A percentile compares a stretch with the other conserved stretches of the same genome.
These are phyloP conservation scores for Rhodomyrtus tomentosa DNA, from an alignment of 345 rosid genomes.

Conservation along the genomic window DNA sequence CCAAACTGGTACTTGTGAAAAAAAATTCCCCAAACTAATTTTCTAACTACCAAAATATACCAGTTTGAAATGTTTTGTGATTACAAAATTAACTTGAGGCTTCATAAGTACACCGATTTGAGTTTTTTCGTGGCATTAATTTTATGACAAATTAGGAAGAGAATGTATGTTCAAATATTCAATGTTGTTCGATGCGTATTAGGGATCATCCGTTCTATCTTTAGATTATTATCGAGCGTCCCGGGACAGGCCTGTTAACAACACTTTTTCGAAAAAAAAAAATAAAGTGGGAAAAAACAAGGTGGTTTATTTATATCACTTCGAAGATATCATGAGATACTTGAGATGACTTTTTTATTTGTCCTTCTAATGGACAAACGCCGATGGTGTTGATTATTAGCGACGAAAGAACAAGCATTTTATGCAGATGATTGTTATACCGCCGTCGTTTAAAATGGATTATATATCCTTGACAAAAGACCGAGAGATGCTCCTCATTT, in stretches of 20 bases:
- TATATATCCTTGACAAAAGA: not conserved
- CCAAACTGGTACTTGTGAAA: no score
- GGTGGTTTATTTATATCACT: not conserved
- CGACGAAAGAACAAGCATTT: no score
- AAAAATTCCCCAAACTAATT: no score
- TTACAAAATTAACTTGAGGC: no score
- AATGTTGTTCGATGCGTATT: rapidly evolving
- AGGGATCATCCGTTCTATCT: not conserved
- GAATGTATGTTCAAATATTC: not conserved
- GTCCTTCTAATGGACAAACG: not conserved
- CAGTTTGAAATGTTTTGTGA: no score
- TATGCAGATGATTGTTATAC: no score
- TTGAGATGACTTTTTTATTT: not conserved
- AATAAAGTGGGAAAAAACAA: not conserved
- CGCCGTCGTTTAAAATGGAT: not conserved
- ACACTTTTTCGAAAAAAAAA: not conserved
- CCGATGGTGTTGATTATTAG: no score
- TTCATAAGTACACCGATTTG: no score
- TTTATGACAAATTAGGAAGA: not conserved
- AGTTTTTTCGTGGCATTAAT: no score
- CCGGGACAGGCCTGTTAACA: not conserved
- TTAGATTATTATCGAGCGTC: not conserved
- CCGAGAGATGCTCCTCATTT: not conserved
- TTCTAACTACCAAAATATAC: no score
- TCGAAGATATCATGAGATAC: not conserved